Conservation (phyloP, 2,329 filamentous ascomycete genomes). For the Aspergillus sojae region DNA sequence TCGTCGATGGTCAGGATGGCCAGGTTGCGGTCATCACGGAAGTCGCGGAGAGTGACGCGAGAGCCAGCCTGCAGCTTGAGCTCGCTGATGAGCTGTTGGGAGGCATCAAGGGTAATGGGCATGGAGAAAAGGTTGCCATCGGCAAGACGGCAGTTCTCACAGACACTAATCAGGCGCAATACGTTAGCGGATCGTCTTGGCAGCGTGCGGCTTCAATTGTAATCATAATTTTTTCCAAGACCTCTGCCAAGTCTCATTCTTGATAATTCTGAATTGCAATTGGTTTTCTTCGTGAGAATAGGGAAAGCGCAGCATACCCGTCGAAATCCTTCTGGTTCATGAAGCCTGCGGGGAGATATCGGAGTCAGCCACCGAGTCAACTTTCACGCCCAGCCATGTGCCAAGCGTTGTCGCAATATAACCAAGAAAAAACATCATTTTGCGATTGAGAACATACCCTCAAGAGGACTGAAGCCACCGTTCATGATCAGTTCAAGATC, state of each 20-base stretch:
- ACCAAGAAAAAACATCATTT: constrained; percentile 6
- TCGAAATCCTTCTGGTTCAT: constrained; percentile 98
- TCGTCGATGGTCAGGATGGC: constrained; percentile 96
- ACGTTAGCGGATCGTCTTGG: constrained; percentile 15
- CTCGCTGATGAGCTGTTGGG: constrained; percentile 72
- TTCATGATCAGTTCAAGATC: constrained; percentile 97
- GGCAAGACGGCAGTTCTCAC: constrained; percentile 81
- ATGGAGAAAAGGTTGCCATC: constrained; percentile 94
- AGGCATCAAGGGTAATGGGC: constrained; percentile 91
- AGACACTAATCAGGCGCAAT: constrained; percentile 63
- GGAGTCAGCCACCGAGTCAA: constrained; percentile 12
- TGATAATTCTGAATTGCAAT: background rate
- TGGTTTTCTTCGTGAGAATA: background rate
- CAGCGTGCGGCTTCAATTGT: background rate
- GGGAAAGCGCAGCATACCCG: constrained; percentile 60
- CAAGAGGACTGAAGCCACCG: constrained; percentile 94
- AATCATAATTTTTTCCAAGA: background rate
- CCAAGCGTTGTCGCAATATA: constrained; percentile 14
- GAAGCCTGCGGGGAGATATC: constrained; percentile 66
- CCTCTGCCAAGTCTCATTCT: background rate
- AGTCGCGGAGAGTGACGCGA: constrained; percentile 86
- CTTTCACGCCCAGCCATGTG: background rate
- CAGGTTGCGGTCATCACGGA: constrained; percentile 93
- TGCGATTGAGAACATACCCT: constrained; percentile 65
- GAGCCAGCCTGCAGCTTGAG: constrained; percentile 76